A percentile compares a stretch with the other conserved stretches of the same genome.
These are phyloP conservation scores for Halophytophthora polymorphica DNA, from an alignment of 352 stramenopile genomes.

Conservation along the genomic window DNA sequence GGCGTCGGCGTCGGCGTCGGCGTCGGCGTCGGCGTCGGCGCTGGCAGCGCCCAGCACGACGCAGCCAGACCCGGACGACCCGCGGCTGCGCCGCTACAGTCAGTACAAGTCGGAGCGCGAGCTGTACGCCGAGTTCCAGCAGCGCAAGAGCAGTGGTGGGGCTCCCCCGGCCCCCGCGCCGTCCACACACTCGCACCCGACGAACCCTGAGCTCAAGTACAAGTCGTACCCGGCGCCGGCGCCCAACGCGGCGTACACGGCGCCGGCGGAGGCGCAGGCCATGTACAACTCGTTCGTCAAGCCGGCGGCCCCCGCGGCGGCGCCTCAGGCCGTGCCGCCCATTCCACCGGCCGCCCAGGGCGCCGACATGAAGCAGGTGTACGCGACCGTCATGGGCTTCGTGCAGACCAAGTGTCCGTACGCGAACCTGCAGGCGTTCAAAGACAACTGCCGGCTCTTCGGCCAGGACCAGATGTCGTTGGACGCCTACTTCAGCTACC, in stretches of 20 bases:
- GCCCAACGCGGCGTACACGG: conserved; percentile 32
- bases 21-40: conserved; percentile 11
- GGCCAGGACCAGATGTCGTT: conserved; percentile 84
- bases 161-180: conserved; percentile 19
- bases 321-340: conserved; percentile 39
- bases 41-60: conserved; percentile 25
- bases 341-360: conserved; percentile 54
- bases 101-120: conserved; percentile 81
- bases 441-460: conserved; percentile 87
- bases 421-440: conserved; percentile 81
- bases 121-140: conserved; percentile 76
- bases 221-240: conserved; percentile 55
- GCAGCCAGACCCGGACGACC: conserved; percentile 49
- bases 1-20: conserved; percentile 21
- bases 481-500: conserved; percentile 78
- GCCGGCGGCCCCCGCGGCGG: conserved; percentile 27
- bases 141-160: conserved; percentile 31
- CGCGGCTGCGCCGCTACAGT: conserved; percentile 62
- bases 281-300: conserved; percentile 45
- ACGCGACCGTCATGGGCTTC: conserved; percentile 78
- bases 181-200: conserved; percentile 46
- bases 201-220: conserved; percentile 52
- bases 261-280: conserved; percentile 30
- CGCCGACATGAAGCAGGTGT: conserved; percentile 80
- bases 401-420: conserved; percentile 74